A percentile compares a stretch with the other conserved stretches of the same genome.
Conservation (phyloP, 371 early-diverging fungal genomes). For the Mortierella sp. region DNA sequence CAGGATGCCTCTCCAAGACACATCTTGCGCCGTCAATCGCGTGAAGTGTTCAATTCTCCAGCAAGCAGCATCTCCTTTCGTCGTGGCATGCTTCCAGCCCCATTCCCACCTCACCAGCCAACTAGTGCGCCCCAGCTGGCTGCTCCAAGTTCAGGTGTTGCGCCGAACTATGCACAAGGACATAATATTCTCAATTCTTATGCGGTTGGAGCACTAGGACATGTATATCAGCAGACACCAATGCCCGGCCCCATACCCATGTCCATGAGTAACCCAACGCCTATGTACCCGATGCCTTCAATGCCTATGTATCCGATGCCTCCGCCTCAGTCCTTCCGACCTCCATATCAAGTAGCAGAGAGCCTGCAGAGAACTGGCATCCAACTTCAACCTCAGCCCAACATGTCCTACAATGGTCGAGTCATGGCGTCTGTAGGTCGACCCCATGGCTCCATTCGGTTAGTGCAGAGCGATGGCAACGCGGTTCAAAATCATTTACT, state of each 20-base stretch:
- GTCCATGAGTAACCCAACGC: background rate
- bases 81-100: background rate
- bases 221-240: constrained; percentile 3
- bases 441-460: background rate
- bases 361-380: background rate
- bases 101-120: background rate
- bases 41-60: background rate
- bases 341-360: too few species aligned
- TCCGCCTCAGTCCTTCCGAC: background rate
- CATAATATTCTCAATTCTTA: too few species aligned
- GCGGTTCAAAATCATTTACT: constrained; percentile 1
- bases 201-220: background rate
- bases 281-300: constrained; percentile 3
- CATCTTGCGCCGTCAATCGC: background rate
- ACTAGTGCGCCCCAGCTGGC: background rate
- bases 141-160: background rate
- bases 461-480: background rate
- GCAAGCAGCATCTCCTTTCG: background rate
- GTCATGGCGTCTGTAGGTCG: constrained; percentile 10
- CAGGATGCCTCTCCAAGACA: constrained; percentile 11
- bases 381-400: background rate
- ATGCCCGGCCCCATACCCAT: background rate
- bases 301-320: constrained; percentile 6
- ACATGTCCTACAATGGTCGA: background rate
- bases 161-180: background rate